Evolutionary conservation across 768 basidiomycete species (phyloP).

Genomic region (Leccinum disarticulatum): DNA sequence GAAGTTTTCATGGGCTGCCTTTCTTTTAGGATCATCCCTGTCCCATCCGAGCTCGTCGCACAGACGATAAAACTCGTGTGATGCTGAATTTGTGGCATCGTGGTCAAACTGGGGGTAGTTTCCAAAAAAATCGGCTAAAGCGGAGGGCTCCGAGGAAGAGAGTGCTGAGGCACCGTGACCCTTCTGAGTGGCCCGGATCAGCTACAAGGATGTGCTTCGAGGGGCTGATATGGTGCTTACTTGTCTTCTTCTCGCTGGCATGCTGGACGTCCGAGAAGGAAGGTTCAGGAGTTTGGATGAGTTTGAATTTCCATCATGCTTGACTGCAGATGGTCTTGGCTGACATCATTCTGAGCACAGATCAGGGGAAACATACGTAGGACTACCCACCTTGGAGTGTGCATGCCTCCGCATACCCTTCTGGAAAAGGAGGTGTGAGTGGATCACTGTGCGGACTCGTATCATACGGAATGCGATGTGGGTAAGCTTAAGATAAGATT

Average conservation of each 20-base stretch:
- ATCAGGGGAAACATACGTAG: not conserved
- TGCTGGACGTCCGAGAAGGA: not conserved
- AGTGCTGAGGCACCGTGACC: no score
- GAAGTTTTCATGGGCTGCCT: no score
- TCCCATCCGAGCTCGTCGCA: slow-evolving; percentile 15
- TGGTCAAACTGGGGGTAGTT: not conserved
- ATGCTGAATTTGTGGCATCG: slow-evolving; percentile 3
- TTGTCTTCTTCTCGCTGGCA: not conserved
- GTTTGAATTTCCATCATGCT: not conserved
- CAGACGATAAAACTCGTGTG: slow-evolving; percentile 11
- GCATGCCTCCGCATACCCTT: not conserved
- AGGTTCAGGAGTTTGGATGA: not conserved
- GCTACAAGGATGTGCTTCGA: not conserved
- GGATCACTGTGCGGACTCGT: not conserved
- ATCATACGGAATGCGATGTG: not conserved
- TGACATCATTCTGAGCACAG: slow-evolving; percentile 2
- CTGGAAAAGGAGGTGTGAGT: not conserved
- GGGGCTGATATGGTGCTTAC: not conserved
- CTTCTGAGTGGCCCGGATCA: not conserved
- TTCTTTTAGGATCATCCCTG: not conserved
- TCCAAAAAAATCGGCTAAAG: not conserved
- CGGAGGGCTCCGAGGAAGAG: not conserved
- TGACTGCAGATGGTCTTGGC: slow-evolving; percentile 4
- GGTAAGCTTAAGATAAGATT: not conserved
- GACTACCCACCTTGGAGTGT: not conserved